Conservation (phyloP, 305 asterid genomes). For the Solanum chacoense region DNA sequence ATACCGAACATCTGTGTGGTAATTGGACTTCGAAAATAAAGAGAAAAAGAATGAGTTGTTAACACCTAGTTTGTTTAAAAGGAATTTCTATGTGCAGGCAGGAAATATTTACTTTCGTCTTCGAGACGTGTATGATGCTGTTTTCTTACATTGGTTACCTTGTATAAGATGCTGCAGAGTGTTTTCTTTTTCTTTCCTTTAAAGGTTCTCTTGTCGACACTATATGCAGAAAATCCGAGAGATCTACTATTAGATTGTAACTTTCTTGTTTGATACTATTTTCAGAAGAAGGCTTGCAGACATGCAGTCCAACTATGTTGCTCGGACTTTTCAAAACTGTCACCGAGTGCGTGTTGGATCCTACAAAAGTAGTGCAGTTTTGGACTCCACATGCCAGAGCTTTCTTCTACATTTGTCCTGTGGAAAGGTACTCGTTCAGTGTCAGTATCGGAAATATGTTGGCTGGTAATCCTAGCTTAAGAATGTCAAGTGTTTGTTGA, state of each 20-base stretch:
- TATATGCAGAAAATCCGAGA: not conserved
- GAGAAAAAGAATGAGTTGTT: not conserved
- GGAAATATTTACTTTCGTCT: not conserved
- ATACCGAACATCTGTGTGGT: not conserved
- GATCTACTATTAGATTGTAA: not conserved
- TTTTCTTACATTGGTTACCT: not conserved
- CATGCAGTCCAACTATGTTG: not conserved
- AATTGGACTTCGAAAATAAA: not conserved
- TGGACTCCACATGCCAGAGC: not conserved
- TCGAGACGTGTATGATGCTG: not conserved
- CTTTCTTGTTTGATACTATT: not conserved
- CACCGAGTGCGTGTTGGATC: not conserved
- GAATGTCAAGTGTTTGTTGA: not conserved
- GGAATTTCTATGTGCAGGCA: not conserved
- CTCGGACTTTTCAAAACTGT: not conserved
- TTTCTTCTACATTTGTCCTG: not conserved
- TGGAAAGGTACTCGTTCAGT: not conserved
- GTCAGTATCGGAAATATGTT: not conserved
- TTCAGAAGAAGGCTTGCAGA: not conserved
- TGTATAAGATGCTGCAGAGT: not conserved
- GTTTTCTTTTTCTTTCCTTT: not conserved
- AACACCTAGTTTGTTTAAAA: not conserved
- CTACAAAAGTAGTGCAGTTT: not conserved
- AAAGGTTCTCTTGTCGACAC: not conserved
- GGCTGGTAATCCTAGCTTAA: not conserved